Conservation (phyloP, 768 basidiomycete species). For the Tephrocybe rancida region DNA sequence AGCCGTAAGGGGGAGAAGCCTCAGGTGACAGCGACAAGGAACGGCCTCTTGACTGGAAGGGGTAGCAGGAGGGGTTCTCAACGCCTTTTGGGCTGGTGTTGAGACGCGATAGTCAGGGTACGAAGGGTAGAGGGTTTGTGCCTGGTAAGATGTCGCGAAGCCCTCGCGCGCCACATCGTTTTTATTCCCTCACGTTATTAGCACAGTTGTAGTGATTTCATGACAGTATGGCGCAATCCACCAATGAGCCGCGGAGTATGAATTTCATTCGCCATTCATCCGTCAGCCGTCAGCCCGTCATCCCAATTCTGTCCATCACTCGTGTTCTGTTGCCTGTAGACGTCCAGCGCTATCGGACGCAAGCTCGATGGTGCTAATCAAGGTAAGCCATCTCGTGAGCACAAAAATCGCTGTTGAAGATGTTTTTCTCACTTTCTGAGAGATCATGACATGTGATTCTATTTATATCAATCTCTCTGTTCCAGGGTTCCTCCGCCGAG, state of each 20-base stretch:
- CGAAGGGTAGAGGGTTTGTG: neutral
- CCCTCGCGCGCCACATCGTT: conserved; percentile 10
- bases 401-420: no score
- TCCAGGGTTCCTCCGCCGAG: neutral
- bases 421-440: no score
- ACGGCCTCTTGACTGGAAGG: neutral
- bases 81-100: neutral
- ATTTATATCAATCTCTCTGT: no score
- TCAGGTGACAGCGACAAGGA: conserved; percentile 3
- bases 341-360: no score
- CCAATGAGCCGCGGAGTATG: conserved; percentile 13
- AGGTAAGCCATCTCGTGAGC: no score
- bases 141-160: neutral
- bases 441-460: no score
- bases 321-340: no score
- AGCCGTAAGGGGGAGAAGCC: neutral
- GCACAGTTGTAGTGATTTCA: conserved; percentile 28
- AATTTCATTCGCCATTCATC: neutral
- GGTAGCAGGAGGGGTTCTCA: neutral
- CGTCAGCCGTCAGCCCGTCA: neutral
- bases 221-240: conserved; percentile 27
- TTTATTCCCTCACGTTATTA: conserved; percentile 19
- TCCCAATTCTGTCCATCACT: neutral
- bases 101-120: neutral
- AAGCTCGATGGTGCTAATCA: no score